Evolutionary conservation across 2,329 filamentous ascomycete species (phyloP), one percentile per base, ranked within the genome.

Genomic region (Monosporascus sp.): DNA sequence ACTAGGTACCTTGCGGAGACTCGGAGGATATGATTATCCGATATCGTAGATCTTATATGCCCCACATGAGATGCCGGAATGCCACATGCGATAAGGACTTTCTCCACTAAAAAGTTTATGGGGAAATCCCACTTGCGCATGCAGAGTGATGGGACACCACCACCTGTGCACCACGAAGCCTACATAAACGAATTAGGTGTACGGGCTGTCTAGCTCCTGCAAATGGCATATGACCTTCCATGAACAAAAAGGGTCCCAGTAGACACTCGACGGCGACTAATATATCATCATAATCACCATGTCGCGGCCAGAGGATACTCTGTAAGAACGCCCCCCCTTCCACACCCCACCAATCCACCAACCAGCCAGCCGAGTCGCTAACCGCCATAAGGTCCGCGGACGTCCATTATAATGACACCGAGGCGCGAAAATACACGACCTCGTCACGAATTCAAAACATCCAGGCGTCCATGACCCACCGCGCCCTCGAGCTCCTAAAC

Each of bases 361-460:
- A 51, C n/a, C 34, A 53, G 52, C 59, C 54, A n/a, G 34, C 11
- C 47, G 51, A 49, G 48, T 55, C 51, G 44, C 41, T 47, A 37
- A 55, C 44, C 39, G 37, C 49, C 64, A 38, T 52, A 70, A 95
- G 90, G 68, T 90, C 92, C 49, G 93, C 94, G 60, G 94, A 99
- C 74, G 87, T 97, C 68, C 95, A 96, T 78, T 99, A 99, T 81
- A 88, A 97, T 78, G 93, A 97, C 75, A 79, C 80, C 71, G 93
- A 97, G 78, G 93, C 94, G 34, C 88, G 89, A 69, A 97, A 97
- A 79, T 99, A 99, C 78, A 97, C 94, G 8, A 97, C 93, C 5
- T 93, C 86, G 58, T 96, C 91, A 5, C 90, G 94, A 58, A 97
- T 99, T 68, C 90, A 94, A 66, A 91, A 89, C 63, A 96, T 99